phyloP scores from a whole-genome alignment of 2,329 filamentous ascomycete species.

The Aspergillus floridensis region DNA sequence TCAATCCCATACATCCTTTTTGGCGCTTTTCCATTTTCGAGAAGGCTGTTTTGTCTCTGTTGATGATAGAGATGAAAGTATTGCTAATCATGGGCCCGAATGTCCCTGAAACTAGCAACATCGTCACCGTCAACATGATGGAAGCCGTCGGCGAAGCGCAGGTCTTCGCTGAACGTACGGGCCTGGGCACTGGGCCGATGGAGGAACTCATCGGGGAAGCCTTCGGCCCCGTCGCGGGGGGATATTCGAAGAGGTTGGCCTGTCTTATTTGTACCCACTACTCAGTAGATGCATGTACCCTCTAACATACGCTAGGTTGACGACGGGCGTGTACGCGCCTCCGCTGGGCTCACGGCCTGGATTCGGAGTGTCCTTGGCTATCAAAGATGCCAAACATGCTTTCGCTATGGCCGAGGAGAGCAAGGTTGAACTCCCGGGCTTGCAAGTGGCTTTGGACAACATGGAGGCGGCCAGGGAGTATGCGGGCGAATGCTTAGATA shows the following conservation, averaged over 20 bases:
- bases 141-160: slow-evolving; percentile 48
- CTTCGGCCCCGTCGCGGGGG: slow-evolving; percentile 44
- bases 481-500: slow-evolving; percentile 38
- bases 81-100: no score
- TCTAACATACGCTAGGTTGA: slow-evolving; percentile 30
- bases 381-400: slow-evolving; percentile 39
- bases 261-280: not conserved
- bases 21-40: no score
- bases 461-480: slow-evolving; percentile 38
- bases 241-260: slow-evolving; percentile 42
- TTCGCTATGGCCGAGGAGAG: slow-evolving; percentile 32
- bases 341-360: slow-evolving; percentile 35
- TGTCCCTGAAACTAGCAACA: slow-evolving; percentile 31
- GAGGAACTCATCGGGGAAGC: slow-evolving; percentile 45
- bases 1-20: no score
- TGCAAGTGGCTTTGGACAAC: slow-evolving; percentile 34
- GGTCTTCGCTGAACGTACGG: slow-evolving; percentile 48
- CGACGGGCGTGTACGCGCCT: slow-evolving; percentile 44
- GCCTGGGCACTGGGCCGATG: slow-evolving; percentile 42
- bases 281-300: not conserved
- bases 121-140: slow-evolving; percentile 45
- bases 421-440: slow-evolving; percentile 32
- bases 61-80: no score
- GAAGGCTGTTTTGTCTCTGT: no score
- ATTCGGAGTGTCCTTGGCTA: slow-evolving; percentile 38